phyloP scores from a whole-genome alignment of 164 flowering plant species.

The Macadamia tetraphylla region DNA sequence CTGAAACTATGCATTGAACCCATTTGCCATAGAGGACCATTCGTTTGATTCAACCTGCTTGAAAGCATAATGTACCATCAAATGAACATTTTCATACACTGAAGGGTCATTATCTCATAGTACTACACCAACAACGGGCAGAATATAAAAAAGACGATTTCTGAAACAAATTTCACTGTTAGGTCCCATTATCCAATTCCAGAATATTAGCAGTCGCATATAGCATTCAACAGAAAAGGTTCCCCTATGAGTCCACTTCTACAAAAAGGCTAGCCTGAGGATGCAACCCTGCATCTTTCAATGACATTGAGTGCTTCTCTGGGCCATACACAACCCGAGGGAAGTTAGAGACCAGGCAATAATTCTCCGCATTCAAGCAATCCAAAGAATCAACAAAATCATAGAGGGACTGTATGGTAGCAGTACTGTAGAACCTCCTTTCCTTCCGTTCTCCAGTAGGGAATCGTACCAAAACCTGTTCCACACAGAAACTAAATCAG shows the following conservation, averaged over 20 bases:
- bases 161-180: slow-evolving; percentile 3
- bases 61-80: neutral
- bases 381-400: slow-evolving; percentile 93
- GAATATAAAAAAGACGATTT: neutral
- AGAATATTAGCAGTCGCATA: neutral
- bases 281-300: slow-evolving; percentile 90
- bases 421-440: slow-evolving; percentile 66
- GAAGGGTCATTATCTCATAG: slow-evolving; percentile 2
- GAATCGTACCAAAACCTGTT: slow-evolving; percentile 80
- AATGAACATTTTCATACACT: neutral
- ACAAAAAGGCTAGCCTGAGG: slow-evolving; percentile 95
- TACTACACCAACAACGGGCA: neutral
- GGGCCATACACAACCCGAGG: slow-evolving; percentile 73
- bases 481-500: slow-evolving; percentile 1
- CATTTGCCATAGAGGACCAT: neutral
- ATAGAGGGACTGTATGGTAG: slow-evolving; percentile 67
- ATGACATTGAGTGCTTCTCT: slow-evolving; percentile 58
- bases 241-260: slow-evolving; percentile 46
- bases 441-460: slow-evolving; percentile 91
- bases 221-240: neutral
- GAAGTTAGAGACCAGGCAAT: slow-evolving; percentile 82
- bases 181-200: slow-evolving; percentile 5
- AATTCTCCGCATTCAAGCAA: slow-evolving; percentile 60
- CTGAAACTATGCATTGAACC: neutral
- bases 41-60: slow-evolving; percentile 4